These are phyloP conservation scores for Craterostigma plantagineum DNA, from an alignment of 257 asterid species.

Conservation along the genomic window DNA sequence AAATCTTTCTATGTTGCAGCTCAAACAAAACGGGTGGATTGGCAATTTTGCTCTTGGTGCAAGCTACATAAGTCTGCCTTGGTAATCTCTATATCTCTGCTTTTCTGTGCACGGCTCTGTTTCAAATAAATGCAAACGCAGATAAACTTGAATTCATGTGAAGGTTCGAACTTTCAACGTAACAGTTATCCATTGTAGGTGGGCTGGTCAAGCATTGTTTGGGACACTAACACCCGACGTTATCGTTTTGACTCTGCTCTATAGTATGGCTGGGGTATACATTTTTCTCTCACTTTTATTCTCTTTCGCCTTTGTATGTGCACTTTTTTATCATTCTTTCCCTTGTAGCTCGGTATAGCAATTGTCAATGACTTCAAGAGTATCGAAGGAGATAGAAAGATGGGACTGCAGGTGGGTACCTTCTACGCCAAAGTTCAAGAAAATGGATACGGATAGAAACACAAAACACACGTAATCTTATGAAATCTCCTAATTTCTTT, in stretches of 20 bases:
- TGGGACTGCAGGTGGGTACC: conserved; percentile 77
- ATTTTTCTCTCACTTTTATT: conserved; percentile 6
- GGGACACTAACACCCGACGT: conserved; percentile 85
- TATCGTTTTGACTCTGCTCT: conserved; percentile 67
- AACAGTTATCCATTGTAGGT: conserved; percentile 30
- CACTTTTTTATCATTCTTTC: not conserved
- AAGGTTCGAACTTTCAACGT: not conserved
- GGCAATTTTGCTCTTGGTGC: conserved; percentile 97
- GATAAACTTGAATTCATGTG: not conserved
- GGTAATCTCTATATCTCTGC: conserved; percentile 22
- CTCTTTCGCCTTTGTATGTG: not conserved
- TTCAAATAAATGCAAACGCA: not conserved
- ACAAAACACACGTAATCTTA: not conserved
- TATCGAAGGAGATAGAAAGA: conserved; percentile 77
- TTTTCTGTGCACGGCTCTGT: not conserved
- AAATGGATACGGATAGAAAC: not conserved
- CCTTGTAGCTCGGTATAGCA: conserved; percentile 75
- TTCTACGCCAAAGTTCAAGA: conserved; percentile 2
- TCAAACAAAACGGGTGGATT: conserved; percentile 95
- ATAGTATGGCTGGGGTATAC: conserved; percentile 88
- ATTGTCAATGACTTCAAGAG: conserved; percentile 96
- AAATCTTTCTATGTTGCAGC: conserved; percentile 29
- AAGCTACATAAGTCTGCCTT: conserved; percentile 92
- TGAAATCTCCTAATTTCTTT: not conserved
- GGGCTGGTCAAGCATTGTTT: conserved; percentile 99